These are phyloP conservation scores for Boletus tylopilopsis DNA, from an alignment of 768 basidiomycete genomes.

Conservation along the genomic window DNA sequence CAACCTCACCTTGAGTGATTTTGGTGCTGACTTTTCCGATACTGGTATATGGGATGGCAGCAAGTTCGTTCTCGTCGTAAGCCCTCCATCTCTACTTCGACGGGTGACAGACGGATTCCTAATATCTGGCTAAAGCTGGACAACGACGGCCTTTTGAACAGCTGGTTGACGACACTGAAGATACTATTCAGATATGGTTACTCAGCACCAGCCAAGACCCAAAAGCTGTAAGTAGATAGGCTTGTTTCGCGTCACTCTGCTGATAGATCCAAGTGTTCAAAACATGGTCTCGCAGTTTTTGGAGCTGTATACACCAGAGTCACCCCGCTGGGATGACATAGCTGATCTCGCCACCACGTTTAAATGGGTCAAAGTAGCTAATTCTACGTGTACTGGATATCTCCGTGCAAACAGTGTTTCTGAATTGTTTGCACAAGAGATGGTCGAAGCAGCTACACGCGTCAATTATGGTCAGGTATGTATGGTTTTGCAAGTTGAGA, in stretches of 20 bases:
- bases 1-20: conserved; percentile 52
- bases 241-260: not conserved
- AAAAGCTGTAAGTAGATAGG: conserved; percentile 43
- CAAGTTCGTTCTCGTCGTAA: conserved; percentile 60
- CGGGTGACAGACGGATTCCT: not conserved
- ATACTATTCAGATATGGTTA: conserved; percentile 77
- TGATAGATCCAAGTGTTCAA: conserved; percentile 44
- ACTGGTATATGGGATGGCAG: conserved; percentile 85
- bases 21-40: conserved; percentile 46
- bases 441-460: conserved; percentile 76
- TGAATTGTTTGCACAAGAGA: conserved; percentile 59
- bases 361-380: conserved; percentile 47
- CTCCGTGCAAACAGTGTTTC: conserved; percentile 52
- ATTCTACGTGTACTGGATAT: conserved; percentile 54
- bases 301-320: conserved; percentile 48
- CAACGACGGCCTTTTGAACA: conserved; percentile 33
- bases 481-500: conserved; percentile 1
- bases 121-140: conserved; percentile 34
- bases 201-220: conserved; percentile 52
- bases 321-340: conserved; percentile 63
- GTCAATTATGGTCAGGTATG: conserved; percentile 82
- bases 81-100: conserved; percentile 18
- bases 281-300: conserved; percentile 50
- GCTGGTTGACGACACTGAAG: conserved; percentile 73
- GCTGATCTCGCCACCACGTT: conserved; percentile 49